Evolutionary conservation across 1,284 basidiomycete species (phyloP), one percentile per base, ranked within the genome.

Genomic region (Tetrapyrgos nigripes): DNA sequence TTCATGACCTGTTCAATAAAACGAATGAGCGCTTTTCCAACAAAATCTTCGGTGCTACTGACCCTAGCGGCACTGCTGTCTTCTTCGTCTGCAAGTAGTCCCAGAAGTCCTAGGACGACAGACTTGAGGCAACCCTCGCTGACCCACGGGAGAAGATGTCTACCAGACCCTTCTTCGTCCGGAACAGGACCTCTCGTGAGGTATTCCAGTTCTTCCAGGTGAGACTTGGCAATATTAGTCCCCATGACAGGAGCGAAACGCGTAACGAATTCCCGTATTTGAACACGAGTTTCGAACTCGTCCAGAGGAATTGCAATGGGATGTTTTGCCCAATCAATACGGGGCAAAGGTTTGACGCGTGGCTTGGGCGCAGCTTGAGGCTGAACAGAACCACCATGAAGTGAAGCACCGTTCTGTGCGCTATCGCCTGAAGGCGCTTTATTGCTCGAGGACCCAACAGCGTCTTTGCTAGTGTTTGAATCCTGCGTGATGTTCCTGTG

Each of bases 261-360:
- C 40, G 89, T 68, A 6, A 83, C 68, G 68, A 91, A 93, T 71
- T 92, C 91, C 58, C 91, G 85, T 50, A 92, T 86, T 63, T 84
- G 77, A 53, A 92, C 82, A 4, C 91, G 85, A 37, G 81, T 76
- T 62, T 88, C 79, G 1, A 81, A 84, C 44, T 84, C 79, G 2
- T 75, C 65, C 28, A 76, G 73, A 11, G 76, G 73, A 4, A 91
- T 72, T 28, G 67, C 63, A 8, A 78, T 78, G 2, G 76, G 74
- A 13, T 91, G 70, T 4, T 67, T 66, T 3, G 73, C 81, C 89
- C 89, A 91, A 50, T 70, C 73, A 37, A 79, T 71, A 40, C 70
- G 64, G 17, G 79, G 77, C 5, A 80, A 72, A 3, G 70, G 46
- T 51, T 72, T 71, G 17, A 60, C 56, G 28, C 64, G 66, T 56